Percentiles rank a stretch among this genome's conserved stretches.
Evolutionary conservation across 768 basidiomycete genomes (phyloP).

Genomic region (Termitomyces sp.): DNA sequence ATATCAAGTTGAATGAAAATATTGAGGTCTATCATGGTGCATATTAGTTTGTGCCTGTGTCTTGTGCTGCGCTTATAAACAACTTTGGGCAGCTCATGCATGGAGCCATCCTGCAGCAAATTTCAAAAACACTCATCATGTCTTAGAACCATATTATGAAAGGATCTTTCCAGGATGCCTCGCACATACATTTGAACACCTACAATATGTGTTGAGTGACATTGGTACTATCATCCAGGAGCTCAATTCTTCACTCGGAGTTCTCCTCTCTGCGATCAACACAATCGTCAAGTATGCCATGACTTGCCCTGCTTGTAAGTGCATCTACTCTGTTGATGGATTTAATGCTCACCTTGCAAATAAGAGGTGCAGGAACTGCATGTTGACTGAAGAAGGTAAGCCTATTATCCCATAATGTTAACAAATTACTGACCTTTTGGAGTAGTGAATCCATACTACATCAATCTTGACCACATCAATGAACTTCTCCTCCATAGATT

Average conservation of each 20-base stretch:
- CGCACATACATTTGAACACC: not conserved
- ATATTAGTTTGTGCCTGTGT: not conserved
- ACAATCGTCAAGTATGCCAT: not conserved
- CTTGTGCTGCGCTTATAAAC: too few relatives aligned
- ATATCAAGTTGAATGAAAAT: not conserved
- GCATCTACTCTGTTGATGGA: constrained; percentile 2
- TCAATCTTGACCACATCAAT: not conserved
- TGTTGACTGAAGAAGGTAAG: not conserved
- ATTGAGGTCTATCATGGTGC: not conserved
- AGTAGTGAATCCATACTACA: not conserved
- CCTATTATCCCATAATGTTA: not conserved
- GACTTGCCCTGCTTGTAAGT: not conserved
- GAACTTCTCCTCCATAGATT: not conserved
- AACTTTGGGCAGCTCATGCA: not conserved
- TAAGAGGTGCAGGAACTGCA: not conserved
- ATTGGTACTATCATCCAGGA: not conserved
- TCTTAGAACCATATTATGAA: not conserved
- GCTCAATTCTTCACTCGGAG: not conserved
- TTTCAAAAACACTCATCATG: not conserved
- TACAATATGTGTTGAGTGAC: not conserved
- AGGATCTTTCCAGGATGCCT: not conserved
- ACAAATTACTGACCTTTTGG: not conserved
- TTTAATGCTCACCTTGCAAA: not conserved
- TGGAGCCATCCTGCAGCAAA: not conserved
- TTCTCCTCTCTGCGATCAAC: not conserved